Evolutionary conservation across 2,329 filamentous ascomycete genomes (phyloP).

Genomic region (Alternaria ventricosa): DNA sequence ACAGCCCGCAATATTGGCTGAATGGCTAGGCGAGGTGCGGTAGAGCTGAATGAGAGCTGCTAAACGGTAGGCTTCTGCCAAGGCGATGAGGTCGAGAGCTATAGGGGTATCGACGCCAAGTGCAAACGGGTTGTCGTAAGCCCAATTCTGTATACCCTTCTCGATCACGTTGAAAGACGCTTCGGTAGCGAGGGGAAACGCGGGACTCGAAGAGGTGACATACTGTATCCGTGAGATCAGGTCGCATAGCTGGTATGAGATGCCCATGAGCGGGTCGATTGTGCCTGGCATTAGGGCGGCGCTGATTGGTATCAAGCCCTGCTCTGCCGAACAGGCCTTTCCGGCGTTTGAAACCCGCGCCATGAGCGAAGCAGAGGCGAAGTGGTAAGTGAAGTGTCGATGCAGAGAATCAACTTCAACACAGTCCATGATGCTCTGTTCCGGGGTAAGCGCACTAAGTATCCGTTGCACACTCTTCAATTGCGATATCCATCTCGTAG

Average conservation of each 20-base stretch:
- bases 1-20: constrained; percentile 32
- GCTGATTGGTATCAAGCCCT: constrained; percentile 26
- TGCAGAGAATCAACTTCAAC: constrained; percentile 44
- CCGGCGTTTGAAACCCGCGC: constrained; percentile 31
- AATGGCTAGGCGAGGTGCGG: constrained; percentile 36
- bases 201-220: constrained; percentile 38
- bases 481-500: constrained; percentile 46
- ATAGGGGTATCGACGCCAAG: constrained; percentile 38
- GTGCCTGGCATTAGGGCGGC: constrained; percentile 29
- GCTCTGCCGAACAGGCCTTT: constrained; percentile 21
- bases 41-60: constrained; percentile 46
- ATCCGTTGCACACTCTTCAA: constrained; percentile 42
- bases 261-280: constrained; percentile 47
- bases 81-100: constrained; percentile 44
- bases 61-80: constrained; percentile 44
- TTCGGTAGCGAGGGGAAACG: constrained; percentile 42
- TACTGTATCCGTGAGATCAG: constrained; percentile 45
- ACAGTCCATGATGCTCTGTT: constrained; percentile 32
- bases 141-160: constrained; percentile 41
- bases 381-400: constrained; percentile 48
- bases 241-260: constrained; percentile 43
- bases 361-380: constrained; percentile 46
- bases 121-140: constrained; percentile 41
- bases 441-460: constrained; percentile 31
- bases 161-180: constrained; percentile 43